Evolutionary conservation across 139 green algal genomes (phyloP).

Genomic region (Nannochloris sp.): DNA sequence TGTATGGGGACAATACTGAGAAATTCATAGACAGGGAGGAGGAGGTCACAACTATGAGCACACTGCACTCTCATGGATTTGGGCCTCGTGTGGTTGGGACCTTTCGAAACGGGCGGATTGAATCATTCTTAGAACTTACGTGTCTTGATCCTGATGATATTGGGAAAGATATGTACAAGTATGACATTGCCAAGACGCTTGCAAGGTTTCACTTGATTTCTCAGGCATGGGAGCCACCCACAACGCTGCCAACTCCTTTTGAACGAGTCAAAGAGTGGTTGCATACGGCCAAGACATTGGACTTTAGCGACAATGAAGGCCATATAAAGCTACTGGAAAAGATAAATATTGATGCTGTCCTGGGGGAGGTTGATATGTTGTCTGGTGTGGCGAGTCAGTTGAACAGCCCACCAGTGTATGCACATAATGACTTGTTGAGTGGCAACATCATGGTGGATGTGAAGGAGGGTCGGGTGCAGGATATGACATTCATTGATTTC

Average conservation of each 20-base stretch:
- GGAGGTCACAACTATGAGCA: conserved; percentile 48
- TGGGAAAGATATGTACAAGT: conserved; percentile 22
- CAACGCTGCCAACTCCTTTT: conserved; percentile 15
- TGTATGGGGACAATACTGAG: conserved; percentile 86
- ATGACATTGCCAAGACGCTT: conserved; percentile 52
- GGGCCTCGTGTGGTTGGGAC: conserved; percentile 68
- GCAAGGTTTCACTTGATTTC: conserved; percentile 37
- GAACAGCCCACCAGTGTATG: conserved; percentile 56
- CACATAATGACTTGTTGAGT: conserved; percentile 83
- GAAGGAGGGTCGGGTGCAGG: neutral
- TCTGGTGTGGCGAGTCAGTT: conserved; percentile 24
- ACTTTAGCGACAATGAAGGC: conserved; percentile 28
- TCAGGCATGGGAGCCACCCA: neutral
- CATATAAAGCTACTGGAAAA: neutral
- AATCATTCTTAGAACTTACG: conserved; percentile 57
- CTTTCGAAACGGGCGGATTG: conserved; percentile 76
- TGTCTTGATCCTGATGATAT: conserved; percentile 64
- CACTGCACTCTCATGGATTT: conserved; percentile 61
- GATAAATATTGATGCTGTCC: conserved; percentile 46
- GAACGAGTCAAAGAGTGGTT: conserved; percentile 37
- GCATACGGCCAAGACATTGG: conserved; percentile 41
- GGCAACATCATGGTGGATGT: conserved; percentile 76
- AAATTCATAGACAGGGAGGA: conserved; percentile 64
- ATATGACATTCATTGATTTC: conserved; percentile 84
- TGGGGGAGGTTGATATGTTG: conserved; percentile 41